These are phyloP conservation scores for Solanum habrochaites DNA, from an alignment of 257 asterid genomes.

Conservation along the genomic window DNA sequence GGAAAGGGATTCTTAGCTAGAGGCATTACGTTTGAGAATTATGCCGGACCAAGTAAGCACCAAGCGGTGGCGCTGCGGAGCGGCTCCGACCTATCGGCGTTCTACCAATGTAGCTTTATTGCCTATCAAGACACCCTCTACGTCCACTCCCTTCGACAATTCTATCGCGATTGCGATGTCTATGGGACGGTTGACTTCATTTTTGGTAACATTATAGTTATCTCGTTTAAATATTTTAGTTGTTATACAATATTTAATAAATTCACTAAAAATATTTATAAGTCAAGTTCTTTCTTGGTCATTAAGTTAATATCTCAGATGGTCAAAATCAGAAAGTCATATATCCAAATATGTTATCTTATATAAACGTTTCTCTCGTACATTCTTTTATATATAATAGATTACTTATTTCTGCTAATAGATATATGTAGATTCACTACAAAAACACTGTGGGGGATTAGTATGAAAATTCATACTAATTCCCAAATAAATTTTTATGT, in stretches of 20 bases:
- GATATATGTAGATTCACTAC: background rate
- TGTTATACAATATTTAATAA: too few relatives aligned
- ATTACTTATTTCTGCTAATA: too few relatives aligned
- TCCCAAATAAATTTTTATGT: too few relatives aligned
- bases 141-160: constrained; percentile 83
- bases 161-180: constrained; percentile 73
- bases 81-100: constrained; percentile 73
- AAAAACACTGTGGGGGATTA: too few relatives aligned
- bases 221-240: background rate
- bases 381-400: too few relatives aligned
- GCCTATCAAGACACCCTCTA: constrained; percentile 94
- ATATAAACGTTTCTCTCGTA: background rate
- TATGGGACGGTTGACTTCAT: constrained; percentile 91
- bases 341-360: too few relatives aligned
- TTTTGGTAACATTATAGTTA: constrained; percentile 35
- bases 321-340: background rate
- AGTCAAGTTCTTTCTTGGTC: background rate
- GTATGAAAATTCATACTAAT: too few relatives aligned
- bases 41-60: constrained; percentile 85
- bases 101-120: constrained; percentile 77
- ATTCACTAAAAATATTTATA: too few relatives aligned
- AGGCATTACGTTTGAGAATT: constrained; percentile 80
- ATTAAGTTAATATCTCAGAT: background rate
- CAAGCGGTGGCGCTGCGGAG: constrained; percentile 94
- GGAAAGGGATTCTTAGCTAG: constrained; percentile 77